phyloP scores from a whole-genome alignment of 208 protist genomes.

The Leishmania amazonensis region DNA sequence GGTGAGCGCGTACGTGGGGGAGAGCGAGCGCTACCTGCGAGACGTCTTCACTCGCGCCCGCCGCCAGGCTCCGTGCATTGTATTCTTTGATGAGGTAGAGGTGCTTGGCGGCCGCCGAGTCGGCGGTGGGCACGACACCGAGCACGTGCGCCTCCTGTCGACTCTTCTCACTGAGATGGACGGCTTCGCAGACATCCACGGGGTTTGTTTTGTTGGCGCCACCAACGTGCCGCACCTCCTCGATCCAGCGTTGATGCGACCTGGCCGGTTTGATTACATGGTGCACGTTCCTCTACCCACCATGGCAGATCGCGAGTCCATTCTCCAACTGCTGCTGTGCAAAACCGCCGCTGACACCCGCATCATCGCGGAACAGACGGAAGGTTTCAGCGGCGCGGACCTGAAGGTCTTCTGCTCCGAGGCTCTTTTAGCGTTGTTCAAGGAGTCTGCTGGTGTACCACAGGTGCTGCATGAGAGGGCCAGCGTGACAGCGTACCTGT shows the following conservation, averaged over 20 bases:
- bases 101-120: conserved; percentile 77
- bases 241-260: conserved; percentile 87
- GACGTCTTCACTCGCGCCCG: conserved; percentile 83
- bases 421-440: conserved; percentile 58
- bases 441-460: conserved; percentile 3
- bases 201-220: conserved; percentile 91
- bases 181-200: conserved; percentile 85
- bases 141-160: conserved; percentile 91
- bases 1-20: conserved; percentile 94
- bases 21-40: conserved; percentile 90
- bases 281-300: conserved; percentile 80
- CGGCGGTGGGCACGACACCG: conserved; percentile 27
- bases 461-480: conserved; percentile 31
- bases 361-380: conserved; percentile 47
- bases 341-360: conserved; percentile 48
- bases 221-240: conserved; percentile 92
- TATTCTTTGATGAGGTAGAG: conserved; percentile 97
- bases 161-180: conserved; percentile 98
- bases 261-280: conserved; percentile 90
- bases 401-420: conserved; percentile 61
- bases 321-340: conserved; percentile 59
- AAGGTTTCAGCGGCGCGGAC: conserved; percentile 88
- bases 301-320: conserved; percentile 51
- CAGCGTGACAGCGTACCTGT: conserved; percentile 47
- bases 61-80: conserved; percentile 86